Conservation (phyloP, 139 green algal genomes). For the Chlorella sp. region DNA sequence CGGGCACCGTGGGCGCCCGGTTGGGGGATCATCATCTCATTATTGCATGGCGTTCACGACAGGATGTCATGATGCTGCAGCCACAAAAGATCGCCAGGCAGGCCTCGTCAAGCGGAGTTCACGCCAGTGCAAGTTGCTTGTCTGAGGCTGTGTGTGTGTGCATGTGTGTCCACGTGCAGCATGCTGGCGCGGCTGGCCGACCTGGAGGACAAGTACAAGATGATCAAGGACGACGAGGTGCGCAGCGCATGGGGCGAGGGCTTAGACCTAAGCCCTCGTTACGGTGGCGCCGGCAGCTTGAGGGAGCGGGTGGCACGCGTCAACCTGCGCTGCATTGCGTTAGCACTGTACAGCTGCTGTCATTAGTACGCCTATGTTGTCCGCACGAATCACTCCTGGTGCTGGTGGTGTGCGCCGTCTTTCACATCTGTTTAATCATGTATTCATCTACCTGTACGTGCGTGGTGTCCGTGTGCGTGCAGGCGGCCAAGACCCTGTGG, state of each 20-base stretch:
- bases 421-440: neutral
- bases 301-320: neutral
- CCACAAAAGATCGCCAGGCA: too few relatives aligned
- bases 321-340: neutral
- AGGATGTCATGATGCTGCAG: too few relatives aligned
- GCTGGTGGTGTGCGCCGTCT: neutral
- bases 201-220: constrained; percentile 23
- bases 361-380: neutral
- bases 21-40: too few relatives aligned
- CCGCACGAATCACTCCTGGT: neutral
- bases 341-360: neutral
- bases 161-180: too few relatives aligned
- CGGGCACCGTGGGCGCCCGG: too few relatives aligned
- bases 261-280: neutral
- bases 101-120: too few relatives aligned
- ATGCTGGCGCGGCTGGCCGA: neutral
- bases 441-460: neutral
- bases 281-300: too few relatives aligned
- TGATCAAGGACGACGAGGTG: constrained; percentile 6
- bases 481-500: constrained; percentile 12
- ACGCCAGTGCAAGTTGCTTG: too few relatives aligned
- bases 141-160: too few relatives aligned
- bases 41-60: too few relatives aligned
- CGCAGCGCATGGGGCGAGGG: neutral
- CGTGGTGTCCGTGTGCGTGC: neutral